Percentiles rank a stretch among this genome's conserved stretches.
Conservation (phyloP, 2,329 filamentous ascomycete species). For the Arthrobotrys megalospora region DNA sequence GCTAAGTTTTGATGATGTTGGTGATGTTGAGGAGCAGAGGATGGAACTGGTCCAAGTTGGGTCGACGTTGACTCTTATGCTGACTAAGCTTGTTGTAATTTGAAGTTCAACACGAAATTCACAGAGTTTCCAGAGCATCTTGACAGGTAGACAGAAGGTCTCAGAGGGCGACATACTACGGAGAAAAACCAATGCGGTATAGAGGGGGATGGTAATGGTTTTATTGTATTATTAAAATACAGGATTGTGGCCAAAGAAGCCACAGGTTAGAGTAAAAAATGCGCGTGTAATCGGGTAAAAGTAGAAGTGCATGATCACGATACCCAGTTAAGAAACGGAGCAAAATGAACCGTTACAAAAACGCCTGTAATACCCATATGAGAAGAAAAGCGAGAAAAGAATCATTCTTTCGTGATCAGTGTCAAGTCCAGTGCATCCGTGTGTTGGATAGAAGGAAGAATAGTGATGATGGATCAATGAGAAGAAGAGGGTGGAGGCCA, state of each 20-base stretch:
- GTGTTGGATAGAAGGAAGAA: neutral
- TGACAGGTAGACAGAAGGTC: too few relatives aligned
- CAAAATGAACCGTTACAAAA: neutral
- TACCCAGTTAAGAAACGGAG: neutral
- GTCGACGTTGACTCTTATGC: constrained; percentile 14
- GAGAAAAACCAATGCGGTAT: too few relatives aligned
- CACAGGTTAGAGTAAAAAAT: neutral
- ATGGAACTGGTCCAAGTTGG: neutral
- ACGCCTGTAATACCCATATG: neutral
- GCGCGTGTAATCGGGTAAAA: neutral
- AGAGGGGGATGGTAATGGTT: neutral
- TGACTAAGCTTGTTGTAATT: constrained; percentile 20
- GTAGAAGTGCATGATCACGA: neutral
- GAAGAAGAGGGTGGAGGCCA: neutral
- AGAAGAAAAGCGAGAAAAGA: neutral
- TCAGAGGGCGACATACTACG: too few relatives aligned
- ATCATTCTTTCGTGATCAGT: neutral
- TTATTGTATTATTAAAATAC: neutral
- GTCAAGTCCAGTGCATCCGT: neutral
- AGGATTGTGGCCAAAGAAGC: neutral
- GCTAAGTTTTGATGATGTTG: neutral
- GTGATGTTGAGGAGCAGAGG: neutral
- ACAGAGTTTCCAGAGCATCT: neutral
- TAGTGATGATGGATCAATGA: neutral
- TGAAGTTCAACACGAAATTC: neutral